Evolutionary conservation across 2,329 filamentous ascomycete species (phyloP).

Genomic region (Fonsecaea pugnacius): DNA sequence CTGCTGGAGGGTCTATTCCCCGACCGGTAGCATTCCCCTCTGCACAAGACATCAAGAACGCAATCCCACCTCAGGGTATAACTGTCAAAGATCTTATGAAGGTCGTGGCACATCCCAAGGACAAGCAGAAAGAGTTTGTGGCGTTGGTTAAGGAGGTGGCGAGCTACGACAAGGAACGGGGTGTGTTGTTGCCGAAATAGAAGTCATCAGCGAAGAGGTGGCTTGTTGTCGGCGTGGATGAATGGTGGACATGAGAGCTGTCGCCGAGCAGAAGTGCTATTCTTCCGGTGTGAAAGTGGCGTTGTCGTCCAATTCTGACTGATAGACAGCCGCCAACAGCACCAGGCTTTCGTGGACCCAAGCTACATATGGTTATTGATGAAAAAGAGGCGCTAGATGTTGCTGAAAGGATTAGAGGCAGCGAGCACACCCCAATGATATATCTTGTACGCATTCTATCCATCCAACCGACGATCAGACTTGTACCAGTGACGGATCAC

Average conservation of each 20-base stretch:
- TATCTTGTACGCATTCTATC: not conserved
- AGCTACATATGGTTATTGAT: not conserved
- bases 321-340: not conserved
- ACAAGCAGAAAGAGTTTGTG: conserved; percentile 27
- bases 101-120: conserved; percentile 29
- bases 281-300: not conserved
- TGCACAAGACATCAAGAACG: conserved; percentile 52
- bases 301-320: not conserved
- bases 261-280: not conserved
- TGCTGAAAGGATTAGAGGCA: not conserved
- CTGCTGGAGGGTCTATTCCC: conserved; percentile 11
- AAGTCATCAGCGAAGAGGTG: not conserved
- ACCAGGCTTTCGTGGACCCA: not conserved
- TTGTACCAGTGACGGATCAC: too few species aligned
- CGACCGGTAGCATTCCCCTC: conserved; percentile 45
- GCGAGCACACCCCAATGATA: not conserved
- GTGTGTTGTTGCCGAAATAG: conserved; percentile 30
- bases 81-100: conserved; percentile 50
- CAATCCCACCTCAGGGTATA: conserved; percentile 53
- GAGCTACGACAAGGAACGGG: conserved; percentile 29
- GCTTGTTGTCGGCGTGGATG: not conserved
- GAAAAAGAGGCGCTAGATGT: not conserved
- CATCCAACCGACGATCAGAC: not conserved
- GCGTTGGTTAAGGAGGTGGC: conserved; percentile 29
- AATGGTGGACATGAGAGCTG: not conserved